Evolutionary conservation across 768 basidiomycete genomes (phyloP), one percentile per base, ranked within the genome.

Genomic region (Amanita rubescens): DNA sequence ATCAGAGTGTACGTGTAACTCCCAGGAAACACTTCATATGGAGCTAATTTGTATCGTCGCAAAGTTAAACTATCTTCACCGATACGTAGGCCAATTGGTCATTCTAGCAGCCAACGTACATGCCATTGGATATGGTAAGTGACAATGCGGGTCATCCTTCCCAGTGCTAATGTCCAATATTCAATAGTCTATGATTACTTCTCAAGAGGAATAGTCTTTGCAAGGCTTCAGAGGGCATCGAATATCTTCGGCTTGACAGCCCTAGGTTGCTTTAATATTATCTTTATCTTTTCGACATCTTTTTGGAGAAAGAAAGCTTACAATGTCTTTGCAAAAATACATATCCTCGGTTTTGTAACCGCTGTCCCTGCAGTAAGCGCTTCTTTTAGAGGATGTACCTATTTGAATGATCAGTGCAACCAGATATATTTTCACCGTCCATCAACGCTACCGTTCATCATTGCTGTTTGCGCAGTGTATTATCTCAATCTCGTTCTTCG

Each of bases 41-140:
- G n/a, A n/a, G n/a, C n/a, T n/a, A n/a, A n/a, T n/a, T n/a, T n/a
- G n/a, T n/a, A n/a, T n/a, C n/a, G n/a, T n/a, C n/a, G n/a, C n/a
- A n/a, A n/a, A n/a, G 84, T 71, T 90, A 51, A 90, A 90, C 67
- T 88, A 75, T 65, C 65, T 90, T 8, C 89, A 92, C 66, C 81
- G 90, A 20, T 84, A 82, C 63, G 68, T 76, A 3, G 89, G 85
- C 11, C 69, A 75, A 19, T 63, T 85, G 47, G 63, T 85, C 24
- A 74, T 85, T 20, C 58, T 87, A 24, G 77, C 77, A 19, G 73
- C 73, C 3, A 80, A 86, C 53, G 63, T 85, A 19, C 86, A 88
- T 62, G 68, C 75, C 2, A 50, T 85, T n/a, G 76, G 79, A 17
- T 82, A 74, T 56, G 68, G 85, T 81, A 62, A 54, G 77, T 75